Conservation (phyloP, 2,329 filamentous ascomycete genomes). For the Cordyceps javanica region DNA sequence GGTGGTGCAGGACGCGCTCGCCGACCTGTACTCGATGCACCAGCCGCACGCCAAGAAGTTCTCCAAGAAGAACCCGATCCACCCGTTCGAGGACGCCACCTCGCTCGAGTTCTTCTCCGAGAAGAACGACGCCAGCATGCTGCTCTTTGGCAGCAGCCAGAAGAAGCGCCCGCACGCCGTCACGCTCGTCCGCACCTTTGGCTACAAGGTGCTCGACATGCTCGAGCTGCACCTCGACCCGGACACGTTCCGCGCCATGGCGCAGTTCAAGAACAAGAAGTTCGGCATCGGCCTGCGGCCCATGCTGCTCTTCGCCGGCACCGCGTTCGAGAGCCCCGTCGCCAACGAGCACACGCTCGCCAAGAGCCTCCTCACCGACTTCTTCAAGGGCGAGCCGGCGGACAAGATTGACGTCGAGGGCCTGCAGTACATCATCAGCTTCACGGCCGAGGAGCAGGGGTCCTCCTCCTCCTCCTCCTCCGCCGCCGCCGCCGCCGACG, state of each 20-base stretch:
- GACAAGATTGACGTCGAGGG: conserved; percentile 91
- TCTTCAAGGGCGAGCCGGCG: conserved; percentile 74
- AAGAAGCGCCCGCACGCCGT: conserved; percentile 95
- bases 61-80: conserved; percentile 93
- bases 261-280: conserved; percentile 71
- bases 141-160: conserved; percentile 76
- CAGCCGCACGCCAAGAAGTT: conserved; percentile 83
- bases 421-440: conserved; percentile 80
- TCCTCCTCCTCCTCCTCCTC: conserved; percentile 30
- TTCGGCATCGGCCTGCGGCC: conserved; percentile 79
- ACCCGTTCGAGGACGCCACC: conserved; percentile 85
- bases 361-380: conserved; percentile 81
- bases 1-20: conserved; percentile 73
- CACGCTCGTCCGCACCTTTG: conserved; percentile 76
- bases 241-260: conserved; percentile 61
- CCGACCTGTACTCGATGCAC: conserved; percentile 79
- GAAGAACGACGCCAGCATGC: conserved; percentile 87
- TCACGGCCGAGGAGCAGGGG: conserved; percentile 64
- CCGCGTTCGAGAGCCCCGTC: conserved; percentile 77
- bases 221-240: conserved; percentile 80
- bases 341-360: conserved; percentile 75
- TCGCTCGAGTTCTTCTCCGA: conserved; percentile 92
- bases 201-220: conserved; percentile 89
- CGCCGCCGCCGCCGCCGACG: too few relatives aligned
- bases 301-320: conserved; percentile 85